Evolutionary conservation across 2,329 filamentous ascomycete species (phyloP).

Genomic region (Alternaria sp.): DNA sequence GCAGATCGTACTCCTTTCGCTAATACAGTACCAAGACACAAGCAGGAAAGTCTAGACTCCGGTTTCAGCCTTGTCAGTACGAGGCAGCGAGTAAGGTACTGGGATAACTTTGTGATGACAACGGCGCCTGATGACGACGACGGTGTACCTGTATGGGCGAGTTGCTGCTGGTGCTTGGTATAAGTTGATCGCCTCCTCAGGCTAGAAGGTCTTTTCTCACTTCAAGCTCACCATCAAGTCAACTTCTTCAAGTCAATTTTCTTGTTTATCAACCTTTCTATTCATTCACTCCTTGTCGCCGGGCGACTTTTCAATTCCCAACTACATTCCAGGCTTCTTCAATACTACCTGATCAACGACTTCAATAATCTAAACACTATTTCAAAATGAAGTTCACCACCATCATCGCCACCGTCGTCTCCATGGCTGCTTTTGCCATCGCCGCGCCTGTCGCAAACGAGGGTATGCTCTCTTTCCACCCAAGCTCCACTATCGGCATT

Average conservation of each 20-base stretch:
- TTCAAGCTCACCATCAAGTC: slow-evolving; percentile 21
- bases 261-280: slow-evolving; percentile 20
- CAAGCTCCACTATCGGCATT: too few relatives aligned
- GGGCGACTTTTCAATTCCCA: slow-evolving; percentile 38
- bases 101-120: background rate
- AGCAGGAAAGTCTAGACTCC: slow-evolving; percentile 26
- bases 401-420: slow-evolving; percentile 43
- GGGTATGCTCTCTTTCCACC: slow-evolving; percentile 22
- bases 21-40: background rate
- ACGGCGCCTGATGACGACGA: slow-evolving; percentile 5
- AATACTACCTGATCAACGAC: slow-evolving; percentile 6
- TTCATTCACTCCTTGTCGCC: slow-evolving; percentile 44
- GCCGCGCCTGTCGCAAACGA: slow-evolving; percentile 41
- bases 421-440: slow-evolving; percentile 46
- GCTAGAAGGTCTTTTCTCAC: slow-evolving; percentile 18
- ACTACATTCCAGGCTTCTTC: slow-evolving; percentile 13
- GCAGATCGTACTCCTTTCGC: slow-evolving; percentile 16
- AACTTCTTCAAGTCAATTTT: slow-evolving; percentile 24
- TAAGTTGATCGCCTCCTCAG: slow-evolving; percentile 28
- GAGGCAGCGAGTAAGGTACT: slow-evolving; percentile 13
- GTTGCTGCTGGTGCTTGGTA: slow-evolving; percentile 23
- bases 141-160: slow-evolving; percentile 16
- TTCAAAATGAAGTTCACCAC: slow-evolving; percentile 49
- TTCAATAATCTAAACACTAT: slow-evolving; percentile 10
- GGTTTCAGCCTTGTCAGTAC: slow-evolving; percentile 40